These are phyloP conservation scores for Batrachochytrium dendrobatidis DNA, from an alignment of 371 early-diverging fungal genomes.

Conservation along the genomic window DNA sequence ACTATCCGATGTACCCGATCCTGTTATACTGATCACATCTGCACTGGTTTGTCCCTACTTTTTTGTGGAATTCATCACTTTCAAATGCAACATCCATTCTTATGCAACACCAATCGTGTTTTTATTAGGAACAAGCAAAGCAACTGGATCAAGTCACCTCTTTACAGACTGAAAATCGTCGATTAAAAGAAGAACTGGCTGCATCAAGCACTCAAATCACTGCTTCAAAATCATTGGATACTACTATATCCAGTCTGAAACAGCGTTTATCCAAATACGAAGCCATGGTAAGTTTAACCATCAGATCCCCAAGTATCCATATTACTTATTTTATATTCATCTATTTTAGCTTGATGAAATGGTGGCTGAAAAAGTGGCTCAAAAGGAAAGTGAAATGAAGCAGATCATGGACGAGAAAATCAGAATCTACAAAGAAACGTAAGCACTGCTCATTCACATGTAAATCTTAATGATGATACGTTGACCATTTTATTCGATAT, in stretches of 20 bases:
- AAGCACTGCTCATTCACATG: slow-evolving; percentile 7
- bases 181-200: slow-evolving; percentile 48
- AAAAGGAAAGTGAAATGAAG: slow-evolving; percentile 59
- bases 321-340: too few species aligned
- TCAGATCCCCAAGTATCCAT: too few species aligned
- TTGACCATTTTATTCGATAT: not conserved
- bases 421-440: slow-evolving; percentile 71
- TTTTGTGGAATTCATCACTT: not conserved
- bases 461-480: not conserved
- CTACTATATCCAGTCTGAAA: slow-evolving; percentile 44
- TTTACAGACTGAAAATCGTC: slow-evolving; percentile 46
- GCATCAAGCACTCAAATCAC: slow-evolving; percentile 36
- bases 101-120: slow-evolving; percentile 1
- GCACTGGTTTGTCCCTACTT: not conserved
- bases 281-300: slow-evolving; percentile 20
- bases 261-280: slow-evolving; percentile 46
- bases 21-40: slow-evolving; percentile 52
- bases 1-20: slow-evolving; percentile 81
- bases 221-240: slow-evolving; percentile 38
- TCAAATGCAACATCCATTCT: not conserved
- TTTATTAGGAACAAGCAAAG: slow-evolving; percentile 54
- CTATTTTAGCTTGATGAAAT: slow-evolving; percentile 51
- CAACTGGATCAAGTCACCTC: slow-evolving; percentile 42
- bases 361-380: slow-evolving; percentile 44
- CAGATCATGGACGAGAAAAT: slow-evolving; percentile 67